phyloP scores from a whole-genome alignment of 495 filamentous ascomycete species.

The Penicillium paradoxum region DNA sequence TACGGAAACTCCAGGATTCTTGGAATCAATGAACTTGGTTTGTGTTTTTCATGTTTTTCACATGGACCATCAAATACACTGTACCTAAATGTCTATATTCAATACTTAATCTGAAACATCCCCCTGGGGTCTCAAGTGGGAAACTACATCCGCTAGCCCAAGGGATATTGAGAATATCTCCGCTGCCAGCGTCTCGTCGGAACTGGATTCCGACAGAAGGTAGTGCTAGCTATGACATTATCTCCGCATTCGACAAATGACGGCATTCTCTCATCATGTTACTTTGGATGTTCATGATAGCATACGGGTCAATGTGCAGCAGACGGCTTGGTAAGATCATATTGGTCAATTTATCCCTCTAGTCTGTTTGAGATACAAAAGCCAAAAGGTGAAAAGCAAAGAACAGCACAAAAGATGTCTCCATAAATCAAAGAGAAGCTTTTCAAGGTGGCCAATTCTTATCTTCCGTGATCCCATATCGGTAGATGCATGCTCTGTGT shows the following conservation, averaged over 20 bases:
- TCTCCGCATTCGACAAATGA: background rate
- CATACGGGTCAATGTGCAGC: background rate
- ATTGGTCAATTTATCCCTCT: background rate
- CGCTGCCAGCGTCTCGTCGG: no score
- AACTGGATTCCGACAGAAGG: background rate
- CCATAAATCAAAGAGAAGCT: background rate
- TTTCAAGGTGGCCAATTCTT: background rate
- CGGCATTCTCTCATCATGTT: background rate
- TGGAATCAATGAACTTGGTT: conserved; percentile 25
- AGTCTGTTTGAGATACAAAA: background rate
- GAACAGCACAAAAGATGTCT: background rate
- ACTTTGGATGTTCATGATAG: background rate
- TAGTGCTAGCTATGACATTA: background rate
- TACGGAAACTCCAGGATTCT: conserved; percentile 28
- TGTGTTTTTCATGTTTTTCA: background rate
- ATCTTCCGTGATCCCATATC: background rate
- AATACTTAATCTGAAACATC: background rate
- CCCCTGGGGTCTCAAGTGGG: background rate
- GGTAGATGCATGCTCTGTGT: background rate
- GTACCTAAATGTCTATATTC: background rate
- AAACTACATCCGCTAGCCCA: background rate
- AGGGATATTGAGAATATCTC: conserved; percentile 1
- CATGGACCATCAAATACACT: background rate
- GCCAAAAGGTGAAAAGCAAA: no score
- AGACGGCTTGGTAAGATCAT: background rate